phyloP scores from a whole-genome alignment of 768 basidiomycete species.

The Kockovaella imperatae region DNA sequence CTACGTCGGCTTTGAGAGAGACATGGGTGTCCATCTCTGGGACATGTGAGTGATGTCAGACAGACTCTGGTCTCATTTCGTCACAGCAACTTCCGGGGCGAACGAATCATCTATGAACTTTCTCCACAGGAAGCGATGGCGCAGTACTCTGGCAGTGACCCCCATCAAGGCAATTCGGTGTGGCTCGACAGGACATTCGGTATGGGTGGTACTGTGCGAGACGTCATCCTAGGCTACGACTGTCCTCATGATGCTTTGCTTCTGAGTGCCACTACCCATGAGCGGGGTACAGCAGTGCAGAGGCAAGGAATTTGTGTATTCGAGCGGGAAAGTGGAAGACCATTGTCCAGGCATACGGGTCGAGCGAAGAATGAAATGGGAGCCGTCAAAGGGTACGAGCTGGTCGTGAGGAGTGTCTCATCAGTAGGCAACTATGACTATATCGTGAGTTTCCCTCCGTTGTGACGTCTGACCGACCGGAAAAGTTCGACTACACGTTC shows the following conservation, averaged over 20 bases:
- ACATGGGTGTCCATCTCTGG: constrained; percentile 50
- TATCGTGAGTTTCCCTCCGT: constrained; percentile 1
- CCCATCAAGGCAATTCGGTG: constrained; percentile 56
- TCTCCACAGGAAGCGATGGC: constrained; percentile 56
- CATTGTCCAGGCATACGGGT: constrained; percentile 56
- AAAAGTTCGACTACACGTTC: constrained; percentile 63
- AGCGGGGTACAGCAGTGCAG: constrained; percentile 49
- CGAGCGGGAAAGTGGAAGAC: constrained; percentile 56
- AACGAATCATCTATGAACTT: constrained; percentile 59
- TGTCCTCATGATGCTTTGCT: constrained; percentile 58
- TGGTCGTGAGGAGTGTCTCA: constrained; percentile 15
- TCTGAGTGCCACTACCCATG: constrained; percentile 56
- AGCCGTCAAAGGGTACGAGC: constrained; percentile 6
- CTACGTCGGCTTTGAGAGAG: constrained; percentile 58
- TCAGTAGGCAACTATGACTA: constrained; percentile 51
- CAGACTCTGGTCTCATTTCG: constrained; percentile 49
- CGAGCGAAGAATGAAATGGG: constrained; percentile 55
- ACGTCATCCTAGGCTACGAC: constrained; percentile 61
- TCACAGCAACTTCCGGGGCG: constrained; percentile 55
- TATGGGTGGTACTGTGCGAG: constrained; percentile 54
- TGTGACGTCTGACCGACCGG: neutral
- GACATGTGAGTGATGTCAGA: constrained; percentile 14
- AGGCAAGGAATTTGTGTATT: constrained; percentile 60
- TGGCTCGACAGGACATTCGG: constrained; percentile 62
- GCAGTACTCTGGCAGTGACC: constrained; percentile 53